A percentile compares a stretch with the other conserved stretches of the same genome.
Evolutionary conservation across 495 filamentous ascomycete genomes (phyloP).

Genomic region (Neurospora hispaniola): DNA sequence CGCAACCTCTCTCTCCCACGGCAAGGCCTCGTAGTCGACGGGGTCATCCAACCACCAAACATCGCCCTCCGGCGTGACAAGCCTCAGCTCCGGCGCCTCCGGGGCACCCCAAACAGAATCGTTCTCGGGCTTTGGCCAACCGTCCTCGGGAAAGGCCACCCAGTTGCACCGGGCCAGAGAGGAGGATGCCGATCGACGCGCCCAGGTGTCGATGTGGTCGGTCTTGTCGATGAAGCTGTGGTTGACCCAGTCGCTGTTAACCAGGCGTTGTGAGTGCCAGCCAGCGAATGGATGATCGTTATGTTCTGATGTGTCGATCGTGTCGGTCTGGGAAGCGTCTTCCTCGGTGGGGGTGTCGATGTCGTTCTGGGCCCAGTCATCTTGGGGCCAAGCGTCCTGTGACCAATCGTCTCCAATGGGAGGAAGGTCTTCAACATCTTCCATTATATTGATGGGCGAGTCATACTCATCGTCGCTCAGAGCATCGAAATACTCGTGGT

Average conservation of each 20-base stretch:
- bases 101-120: neutral
- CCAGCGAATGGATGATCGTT: neutral
- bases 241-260: neutral
- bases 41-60: neutral
- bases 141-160: neutral
- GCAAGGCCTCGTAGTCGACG: neutral
- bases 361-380: neutral
- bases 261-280: neutral
- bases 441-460: neutral
- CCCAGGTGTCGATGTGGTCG: neutral
- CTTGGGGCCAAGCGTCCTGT: neutral
- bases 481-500: neutral
- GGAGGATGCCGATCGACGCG: neutral
- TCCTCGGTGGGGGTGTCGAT: neutral
- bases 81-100: neutral
- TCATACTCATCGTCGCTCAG: too few species aligned
- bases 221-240: neutral
- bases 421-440: fast-evolving
- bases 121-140: neutral
- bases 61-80: neutral
- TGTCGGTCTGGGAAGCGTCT: neutral
- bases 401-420: neutral
- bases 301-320: neutral
- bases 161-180: neutral
- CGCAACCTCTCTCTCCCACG: neutral